Percentiles rank a stretch among this genome's conserved stretches.
phyloP scores from a whole-genome alignment of 257 asterid genomes.

The Verbascum thapsus region DNA sequence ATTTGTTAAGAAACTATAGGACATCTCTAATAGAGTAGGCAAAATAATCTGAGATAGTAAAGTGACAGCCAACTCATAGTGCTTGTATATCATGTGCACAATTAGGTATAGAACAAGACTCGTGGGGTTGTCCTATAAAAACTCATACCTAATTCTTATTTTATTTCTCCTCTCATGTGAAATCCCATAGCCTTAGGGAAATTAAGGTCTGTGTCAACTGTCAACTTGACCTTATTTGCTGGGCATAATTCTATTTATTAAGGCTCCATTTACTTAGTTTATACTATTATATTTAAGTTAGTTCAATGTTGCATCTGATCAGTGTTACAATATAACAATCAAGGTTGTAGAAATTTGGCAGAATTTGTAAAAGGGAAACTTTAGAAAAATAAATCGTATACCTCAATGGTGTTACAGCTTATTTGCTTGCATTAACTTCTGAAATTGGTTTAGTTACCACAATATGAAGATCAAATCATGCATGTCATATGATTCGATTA shows the following conservation, averaged over 20 bases:
- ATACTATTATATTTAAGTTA: too few species aligned
- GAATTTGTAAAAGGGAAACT: too few species aligned
- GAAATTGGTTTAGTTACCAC: too few species aligned
- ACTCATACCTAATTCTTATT: constrained; percentile 56
- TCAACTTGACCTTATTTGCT: constrained; percentile 43
- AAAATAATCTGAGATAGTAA: constrained; percentile 33
- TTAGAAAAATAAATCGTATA: too few species aligned
- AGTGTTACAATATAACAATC: too few species aligned
- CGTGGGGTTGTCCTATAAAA: constrained; percentile 53
- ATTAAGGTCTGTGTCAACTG: constrained; percentile 29
- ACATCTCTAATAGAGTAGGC: constrained; percentile 33
- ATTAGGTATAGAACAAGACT: constrained; percentile 49
- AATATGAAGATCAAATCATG: too few species aligned
- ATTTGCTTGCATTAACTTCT: too few species aligned
- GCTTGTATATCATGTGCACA: constrained; percentile 61
- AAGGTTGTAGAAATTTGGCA: too few species aligned
- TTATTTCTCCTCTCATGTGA: constrained; percentile 55
- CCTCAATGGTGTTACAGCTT: too few species aligned
- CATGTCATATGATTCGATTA: too few species aligned
- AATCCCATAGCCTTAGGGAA: constrained; percentile 29
- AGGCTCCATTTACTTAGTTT: too few species aligned
- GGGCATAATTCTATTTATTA: background rate
- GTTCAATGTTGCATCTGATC: too few species aligned
- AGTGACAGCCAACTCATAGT: constrained; percentile 58
- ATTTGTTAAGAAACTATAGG: constrained; percentile 26